phyloP scores from a whole-genome alignment of 2,329 filamentous ascomycete genomes.

The Delphinella strobiligena region DNA sequence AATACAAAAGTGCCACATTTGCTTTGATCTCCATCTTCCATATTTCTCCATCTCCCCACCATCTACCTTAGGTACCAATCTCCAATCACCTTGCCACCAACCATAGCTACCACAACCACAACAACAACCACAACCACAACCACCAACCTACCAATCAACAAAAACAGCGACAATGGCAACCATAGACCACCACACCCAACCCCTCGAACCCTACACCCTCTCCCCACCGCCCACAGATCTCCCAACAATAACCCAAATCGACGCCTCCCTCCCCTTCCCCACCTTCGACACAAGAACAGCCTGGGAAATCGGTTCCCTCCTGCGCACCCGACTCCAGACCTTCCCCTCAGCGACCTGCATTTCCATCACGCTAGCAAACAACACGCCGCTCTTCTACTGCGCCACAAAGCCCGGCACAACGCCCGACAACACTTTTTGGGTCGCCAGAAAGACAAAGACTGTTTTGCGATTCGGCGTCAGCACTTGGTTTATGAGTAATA shows the following conservation, averaged over 20 bases:
- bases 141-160: background rate
- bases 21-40: too few relatives aligned
- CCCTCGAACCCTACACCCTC: conserved; percentile 4
- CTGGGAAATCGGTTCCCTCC: conserved; percentile 51
- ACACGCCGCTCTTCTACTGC: conserved; percentile 55
- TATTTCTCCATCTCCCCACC: background rate
- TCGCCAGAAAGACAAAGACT: conserved; percentile 57
- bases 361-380: conserved; percentile 50
- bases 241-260: conserved; percentile 17
- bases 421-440: conserved; percentile 47
- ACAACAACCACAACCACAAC: background rate
- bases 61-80: background rate
- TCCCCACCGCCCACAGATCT: conserved; percentile 11
- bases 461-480: conserved; percentile 59
- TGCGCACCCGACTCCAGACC: conserved; percentile 50
- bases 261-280: conserved; percentile 32
- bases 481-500: conserved; percentile 60
- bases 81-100: background rate
- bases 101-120: background rate
- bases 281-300: conserved; percentile 54
- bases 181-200: background rate
- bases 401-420: conserved; percentile 53
- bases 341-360: conserved; percentile 47
- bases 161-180: background rate
- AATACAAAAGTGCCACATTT: too few relatives aligned